Evolutionary conservation across 768 basidiomycete species (phyloP).

Genomic region (Rhodotorula kratochvilovae): DNA sequence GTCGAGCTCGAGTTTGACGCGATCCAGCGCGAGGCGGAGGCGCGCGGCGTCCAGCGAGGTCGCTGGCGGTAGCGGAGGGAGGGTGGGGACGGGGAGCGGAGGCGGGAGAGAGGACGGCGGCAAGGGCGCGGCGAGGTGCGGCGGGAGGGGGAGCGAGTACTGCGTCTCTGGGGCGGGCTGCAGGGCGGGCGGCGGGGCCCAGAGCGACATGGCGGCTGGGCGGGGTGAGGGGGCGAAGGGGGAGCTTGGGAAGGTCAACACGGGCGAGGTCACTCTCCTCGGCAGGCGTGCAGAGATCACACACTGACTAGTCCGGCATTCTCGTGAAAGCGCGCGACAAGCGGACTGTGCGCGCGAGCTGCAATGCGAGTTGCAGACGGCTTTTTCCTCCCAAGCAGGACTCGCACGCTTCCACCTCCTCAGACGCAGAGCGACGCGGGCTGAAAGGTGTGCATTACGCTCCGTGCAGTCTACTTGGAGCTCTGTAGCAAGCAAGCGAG

Average conservation of each 20-base stretch:
- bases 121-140: background rate
- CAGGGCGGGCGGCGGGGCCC: background rate
- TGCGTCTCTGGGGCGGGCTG: background rate
- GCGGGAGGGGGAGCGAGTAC: background rate
- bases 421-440: too few species aligned
- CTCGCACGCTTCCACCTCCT: too few species aligned
- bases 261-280: too few species aligned
- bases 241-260: background rate
- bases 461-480: too few species aligned
- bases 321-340: too few species aligned
- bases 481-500: too few species aligned
- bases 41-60: constrained; percentile 1
- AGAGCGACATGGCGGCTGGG: background rate
- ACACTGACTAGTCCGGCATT: too few species aligned
- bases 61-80: constrained; percentile 9
- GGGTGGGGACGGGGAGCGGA: background rate
- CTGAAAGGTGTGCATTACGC: too few species aligned
- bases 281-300: too few species aligned
- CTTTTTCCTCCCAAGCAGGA: too few species aligned
- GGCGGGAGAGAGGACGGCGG: constrained; percentile 1
- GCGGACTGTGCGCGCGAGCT: too few species aligned
- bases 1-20: constrained; percentile 17
- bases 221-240: background rate
- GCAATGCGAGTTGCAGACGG: too few species aligned
- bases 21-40: constrained; percentile 7